A percentile compares a stretch with the other conserved stretches of the same genome.
Conservation (phyloP, 495 filamentous ascomycete genomes). For the Tetracladium marchalianum region DNA sequence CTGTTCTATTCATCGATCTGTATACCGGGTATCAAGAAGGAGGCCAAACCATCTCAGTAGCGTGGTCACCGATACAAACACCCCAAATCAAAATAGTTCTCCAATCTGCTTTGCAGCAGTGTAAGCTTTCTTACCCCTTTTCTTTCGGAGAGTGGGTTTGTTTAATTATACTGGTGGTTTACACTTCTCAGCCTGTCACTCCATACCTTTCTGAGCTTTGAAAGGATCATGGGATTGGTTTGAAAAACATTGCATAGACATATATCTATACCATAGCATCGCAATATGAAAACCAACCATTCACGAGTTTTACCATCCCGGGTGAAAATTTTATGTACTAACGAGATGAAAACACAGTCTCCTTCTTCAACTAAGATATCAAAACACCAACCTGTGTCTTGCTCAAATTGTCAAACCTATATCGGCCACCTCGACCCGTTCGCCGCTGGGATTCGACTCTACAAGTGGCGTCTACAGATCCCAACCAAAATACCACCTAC, state of each 20-base stretch:
- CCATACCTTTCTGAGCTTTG: slow-evolving; percentile 35
- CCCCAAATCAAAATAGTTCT: slow-evolving; percentile 56
- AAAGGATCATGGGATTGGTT: slow-evolving; percentile 39
- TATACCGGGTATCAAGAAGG: slow-evolving; percentile 76
- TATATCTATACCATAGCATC: slow-evolving; percentile 3
- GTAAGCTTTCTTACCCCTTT: slow-evolving; percentile 15
- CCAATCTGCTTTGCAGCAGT: slow-evolving; percentile 17
- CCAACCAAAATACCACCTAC: neutral
- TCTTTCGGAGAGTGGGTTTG: slow-evolving; percentile 21
- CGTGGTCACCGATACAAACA: slow-evolving; percentile 84
- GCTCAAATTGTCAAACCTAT: slow-evolving; percentile 29
- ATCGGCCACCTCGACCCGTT: slow-evolving; percentile 35
- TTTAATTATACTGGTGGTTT: slow-evolving; percentile 13
- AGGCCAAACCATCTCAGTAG: slow-evolving; percentile 54
- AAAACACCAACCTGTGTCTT: slow-evolving; percentile 24
- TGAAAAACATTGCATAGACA: slow-evolving; percentile 44
- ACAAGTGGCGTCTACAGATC: slow-evolving; percentile 36
- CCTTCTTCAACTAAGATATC: slow-evolving; percentile 2
- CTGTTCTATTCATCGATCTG: slow-evolving; percentile 6
- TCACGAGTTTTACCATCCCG: neutral
- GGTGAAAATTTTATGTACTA: neutral
- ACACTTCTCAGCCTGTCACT: slow-evolving; percentile 39
- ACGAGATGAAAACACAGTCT: neutral
- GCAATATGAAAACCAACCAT: neutral
- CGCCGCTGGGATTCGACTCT: slow-evolving; percentile 35